phyloP scores from a whole-genome alignment of 345 rosid species.

The Schrenkiella parvula region DNA sequence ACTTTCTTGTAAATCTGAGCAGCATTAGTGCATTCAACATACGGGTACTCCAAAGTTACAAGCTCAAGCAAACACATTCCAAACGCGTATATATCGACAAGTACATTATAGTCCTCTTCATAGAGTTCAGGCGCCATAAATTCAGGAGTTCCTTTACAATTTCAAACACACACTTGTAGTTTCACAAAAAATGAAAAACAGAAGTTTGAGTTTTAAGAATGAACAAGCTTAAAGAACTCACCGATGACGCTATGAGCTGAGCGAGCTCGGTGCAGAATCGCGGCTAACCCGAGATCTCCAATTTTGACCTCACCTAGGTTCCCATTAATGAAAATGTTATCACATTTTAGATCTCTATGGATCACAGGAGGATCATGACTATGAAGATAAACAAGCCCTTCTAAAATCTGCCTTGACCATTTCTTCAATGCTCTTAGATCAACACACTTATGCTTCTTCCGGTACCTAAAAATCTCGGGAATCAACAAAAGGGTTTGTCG shows the following conservation, averaged over 20 bases:
- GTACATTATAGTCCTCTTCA: constrained; percentile 94
- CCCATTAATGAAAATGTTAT: constrained; percentile 92
- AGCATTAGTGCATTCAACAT: constrained; percentile 80
- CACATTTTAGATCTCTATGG: constrained; percentile 95
- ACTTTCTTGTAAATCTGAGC: constrained; percentile 98
- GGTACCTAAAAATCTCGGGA: constrained; percentile 44
- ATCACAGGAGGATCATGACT: constrained; percentile 89
- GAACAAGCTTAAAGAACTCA: constrained; percentile 21
- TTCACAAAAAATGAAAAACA: not conserved
- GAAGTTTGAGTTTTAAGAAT: not conserved
- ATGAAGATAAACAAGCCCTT: constrained; percentile 85
- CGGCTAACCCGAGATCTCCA: constrained; percentile 90
- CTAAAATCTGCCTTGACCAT: constrained; percentile 91
- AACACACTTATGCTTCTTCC: constrained; percentile 86
- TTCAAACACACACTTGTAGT: not conserved
- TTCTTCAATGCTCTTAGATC: constrained; percentile 85
- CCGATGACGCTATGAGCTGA: constrained; percentile 92
- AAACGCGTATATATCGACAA: constrained; percentile 92
- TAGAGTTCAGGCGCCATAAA: constrained; percentile 99
- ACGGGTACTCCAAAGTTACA: constrained; percentile 88
- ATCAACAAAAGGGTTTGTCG: too few species aligned
- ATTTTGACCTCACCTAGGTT: constrained; percentile 96
- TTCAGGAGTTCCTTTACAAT: constrained; percentile 82
- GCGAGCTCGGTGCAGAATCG: constrained; percentile 62
- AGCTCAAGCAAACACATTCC: constrained; percentile 98